Evolutionary conservation across 352 stramenopile genomes (phyloP), one percentile per base, ranked within the genome.

Genomic region (Globisporangium lucens): DNA sequence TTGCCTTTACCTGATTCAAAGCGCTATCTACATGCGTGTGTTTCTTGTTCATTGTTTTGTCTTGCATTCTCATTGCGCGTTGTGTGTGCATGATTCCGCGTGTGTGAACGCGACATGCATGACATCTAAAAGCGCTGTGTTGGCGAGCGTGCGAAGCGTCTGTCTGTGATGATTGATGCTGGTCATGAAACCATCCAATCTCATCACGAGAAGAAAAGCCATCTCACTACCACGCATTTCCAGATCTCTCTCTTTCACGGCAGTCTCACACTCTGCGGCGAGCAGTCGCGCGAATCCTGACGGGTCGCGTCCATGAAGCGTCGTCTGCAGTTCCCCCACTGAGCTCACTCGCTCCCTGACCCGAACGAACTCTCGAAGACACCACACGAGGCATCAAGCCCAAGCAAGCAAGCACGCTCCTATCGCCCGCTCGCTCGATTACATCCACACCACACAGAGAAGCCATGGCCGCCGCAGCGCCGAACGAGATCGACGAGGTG

Each of bases 401-500:
- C 43, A 57, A 35, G 24, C 24, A 35, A 24, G 35, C 43, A 57
- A 35, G 24, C 10, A 35, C 13, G 35, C 56, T 30, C 29, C 56
- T 13, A 1, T n/a, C 8, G 15, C 6, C 35, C 24, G 0, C 24
- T 52, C 20, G 4, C 10, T 24, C 53, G 2, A 41, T 35, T 13
- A 24, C 17, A 41, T 35, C n/a, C 36, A 29, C 27, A 59, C n/a
- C 36, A 29, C 27, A 59, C 53, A 8, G 47, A 57, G 24, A 47
- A 30, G 65, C 52, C 55, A 94, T 94, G 85, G 83, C 85, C 27
- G 82, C 79, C 8, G 82, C 84, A n/a, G 83, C 84, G 30, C 82
- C 83, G 33, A 98, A 97, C 63, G 91, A 97, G 77, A 91, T 97
- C 56, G 92, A 98, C 68, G 91, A 98, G 72, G 85, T 89, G 60